Conservation (phyloP, 441 rosid species). For the Pelargonium citronellum region DNA sequence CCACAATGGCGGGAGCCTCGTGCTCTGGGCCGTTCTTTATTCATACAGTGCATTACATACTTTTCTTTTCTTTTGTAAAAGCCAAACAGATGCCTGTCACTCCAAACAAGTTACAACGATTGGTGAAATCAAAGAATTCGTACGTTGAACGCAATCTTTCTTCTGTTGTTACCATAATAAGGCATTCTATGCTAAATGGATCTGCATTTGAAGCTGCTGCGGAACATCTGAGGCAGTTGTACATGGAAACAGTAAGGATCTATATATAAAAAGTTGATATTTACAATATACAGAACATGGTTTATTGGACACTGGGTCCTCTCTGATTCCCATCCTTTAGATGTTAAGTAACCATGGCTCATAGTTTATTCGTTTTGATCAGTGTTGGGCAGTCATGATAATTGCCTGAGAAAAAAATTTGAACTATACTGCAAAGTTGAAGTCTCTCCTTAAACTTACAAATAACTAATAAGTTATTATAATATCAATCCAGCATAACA, state of each 20-base stretch:
- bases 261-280: neutral
- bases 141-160: conserved; percentile 61
- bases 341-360: neutral
- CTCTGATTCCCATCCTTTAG: neutral
- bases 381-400: too few species aligned
- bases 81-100: conserved; percentile 82
- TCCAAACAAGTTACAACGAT: conserved; percentile 43
- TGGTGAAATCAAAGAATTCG: conserved; percentile 55
- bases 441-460: neutral
- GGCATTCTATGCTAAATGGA: conserved; percentile 62
- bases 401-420: too few species aligned
- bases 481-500: too few species aligned
- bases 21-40: neutral
- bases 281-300: neutral
- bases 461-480: neutral
- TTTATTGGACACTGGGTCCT: neutral
- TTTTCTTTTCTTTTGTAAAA: conserved; percentile 30
- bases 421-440: neutral
- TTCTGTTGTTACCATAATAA: conserved; percentile 49
- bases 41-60: conserved; percentile 7
- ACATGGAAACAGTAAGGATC: conserved; percentile 33
- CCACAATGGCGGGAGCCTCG: neutral
- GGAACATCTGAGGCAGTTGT: conserved; percentile 40
- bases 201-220: conserved; percentile 58
- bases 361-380: neutral